Conservation (phyloP, 768 basidiomycete species). For the Russula ochroleuca region DNA sequence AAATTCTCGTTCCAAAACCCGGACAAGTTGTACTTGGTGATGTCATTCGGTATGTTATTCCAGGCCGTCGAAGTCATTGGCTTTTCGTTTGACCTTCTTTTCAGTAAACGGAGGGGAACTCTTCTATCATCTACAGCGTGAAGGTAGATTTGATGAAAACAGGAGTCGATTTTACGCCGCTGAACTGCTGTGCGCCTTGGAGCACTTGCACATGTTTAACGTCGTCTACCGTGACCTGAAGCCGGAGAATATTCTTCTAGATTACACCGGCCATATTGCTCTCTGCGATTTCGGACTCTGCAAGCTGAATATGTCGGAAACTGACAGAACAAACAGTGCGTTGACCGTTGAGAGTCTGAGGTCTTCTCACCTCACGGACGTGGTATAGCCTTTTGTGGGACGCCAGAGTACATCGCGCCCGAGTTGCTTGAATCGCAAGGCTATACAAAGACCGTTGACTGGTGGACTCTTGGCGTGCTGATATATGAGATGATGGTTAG, state of each 20-base stretch:
- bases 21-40: slow-evolving; percentile 94
- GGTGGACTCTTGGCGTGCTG: slow-evolving; percentile 97
- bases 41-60: slow-evolving; percentile 77
- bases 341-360: background rate
- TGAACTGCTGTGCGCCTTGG: slow-evolving; percentile 91
- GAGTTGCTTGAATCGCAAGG: slow-evolving; percentile 95
- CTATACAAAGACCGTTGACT: slow-evolving; percentile 97
- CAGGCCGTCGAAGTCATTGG: background rate
- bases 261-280: slow-evolving; percentile 97
- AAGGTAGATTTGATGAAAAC: slow-evolving; percentile 92
- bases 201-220: slow-evolving; percentile 96
- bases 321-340: slow-evolving; percentile 94
- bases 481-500: slow-evolving; percentile 94
- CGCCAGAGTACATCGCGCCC: slow-evolving; percentile 97
- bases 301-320: slow-evolving; percentile 95
- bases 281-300: slow-evolving; percentile 97
- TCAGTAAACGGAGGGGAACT: slow-evolving; percentile 95
- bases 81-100: slow-evolving; percentile 7
- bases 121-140: slow-evolving; percentile 95
- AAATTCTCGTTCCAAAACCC: slow-evolving; percentile 99
- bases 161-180: slow-evolving; percentile 96
- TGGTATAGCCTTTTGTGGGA: slow-evolving; percentile 73
- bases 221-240: slow-evolving; percentile 98
- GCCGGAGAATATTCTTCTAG: slow-evolving; percentile 95
- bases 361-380: slow-evolving; percentile 17